phyloP scores from a whole-genome alignment of 2,329 filamentous ascomycete genomes.

The Beauveria pseudobassiana region DNA sequence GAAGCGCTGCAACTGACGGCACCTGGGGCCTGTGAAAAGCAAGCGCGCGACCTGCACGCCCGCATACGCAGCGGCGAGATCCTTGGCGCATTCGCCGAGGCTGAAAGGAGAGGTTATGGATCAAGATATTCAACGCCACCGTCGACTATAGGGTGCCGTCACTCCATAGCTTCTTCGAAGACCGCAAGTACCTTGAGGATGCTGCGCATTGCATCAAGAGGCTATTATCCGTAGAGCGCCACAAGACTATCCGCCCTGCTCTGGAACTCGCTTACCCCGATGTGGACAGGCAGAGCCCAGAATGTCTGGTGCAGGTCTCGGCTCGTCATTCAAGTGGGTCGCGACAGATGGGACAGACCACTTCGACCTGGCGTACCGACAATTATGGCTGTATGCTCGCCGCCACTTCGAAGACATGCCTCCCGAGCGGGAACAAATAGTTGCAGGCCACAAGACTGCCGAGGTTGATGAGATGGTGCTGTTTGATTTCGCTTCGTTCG shows the following conservation, averaged over 20 bases:
- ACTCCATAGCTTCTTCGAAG: background rate
- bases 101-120: background rate
- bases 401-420: conserved; percentile 8
- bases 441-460: background rate
- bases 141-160: background rate
- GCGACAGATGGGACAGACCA: background rate
- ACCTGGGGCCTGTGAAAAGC: too few species aligned
- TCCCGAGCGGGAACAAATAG: background rate
- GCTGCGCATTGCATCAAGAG: background rate
- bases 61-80: too few species aligned
- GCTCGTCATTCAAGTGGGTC: too few species aligned
- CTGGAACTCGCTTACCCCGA: background rate
- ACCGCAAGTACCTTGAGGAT: background rate
- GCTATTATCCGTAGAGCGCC: background rate
- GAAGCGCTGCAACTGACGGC: too few species aligned
- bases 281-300: too few species aligned
- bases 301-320: too few species aligned
- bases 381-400: background rate
- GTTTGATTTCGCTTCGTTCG: conserved; percentile 9
- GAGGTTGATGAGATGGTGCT: conserved; percentile 7
- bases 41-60: too few species aligned
- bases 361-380: conserved; percentile 9
- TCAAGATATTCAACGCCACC: background rate
- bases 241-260: background rate
- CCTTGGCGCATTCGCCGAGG: too few species aligned